A percentile compares a stretch with the other conserved stretches of the same genome.
Conservation (phyloP, 2,329 filamentous ascomycete genomes). For the Cercospora zeae-maydis region DNA sequence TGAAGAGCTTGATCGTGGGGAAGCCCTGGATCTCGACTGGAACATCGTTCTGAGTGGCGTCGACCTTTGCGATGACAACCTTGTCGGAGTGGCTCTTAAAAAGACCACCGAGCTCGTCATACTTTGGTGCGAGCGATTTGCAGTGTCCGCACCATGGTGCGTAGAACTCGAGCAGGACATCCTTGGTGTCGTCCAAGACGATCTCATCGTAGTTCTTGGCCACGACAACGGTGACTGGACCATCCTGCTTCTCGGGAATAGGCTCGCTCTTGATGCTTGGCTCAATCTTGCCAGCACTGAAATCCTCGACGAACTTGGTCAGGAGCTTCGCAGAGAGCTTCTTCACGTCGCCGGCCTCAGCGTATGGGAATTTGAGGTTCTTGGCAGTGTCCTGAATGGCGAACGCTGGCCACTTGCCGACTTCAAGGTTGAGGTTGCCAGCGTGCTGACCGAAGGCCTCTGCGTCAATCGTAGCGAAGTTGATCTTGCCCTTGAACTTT, state of each 20-base stretch:
- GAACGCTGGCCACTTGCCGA: constrained; percentile 93
- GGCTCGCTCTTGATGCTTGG: constrained; percentile 98
- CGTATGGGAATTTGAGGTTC: constrained; percentile 93
- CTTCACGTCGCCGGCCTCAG: constrained; percentile 64
- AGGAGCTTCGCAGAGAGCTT: constrained; percentile 72
- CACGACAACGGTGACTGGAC: constrained; percentile 80
- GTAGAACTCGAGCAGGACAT: constrained; percentile 97
- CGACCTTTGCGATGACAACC: constrained; percentile 76
- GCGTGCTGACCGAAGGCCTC: constrained; percentile 92
- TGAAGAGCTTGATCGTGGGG: constrained; percentile 98
- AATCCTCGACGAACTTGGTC: constrained; percentile 79
- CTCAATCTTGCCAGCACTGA: constrained; percentile 80
- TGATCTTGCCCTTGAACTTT: constrained; percentile 89
- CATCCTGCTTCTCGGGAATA: constrained; percentile 88
- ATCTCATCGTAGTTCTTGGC: constrained; percentile 91
- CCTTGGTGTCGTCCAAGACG: constrained; percentile 90
- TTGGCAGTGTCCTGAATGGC: constrained; percentile 93
- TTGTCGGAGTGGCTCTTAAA: constrained; percentile 54
- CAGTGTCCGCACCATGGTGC: constrained; percentile 77
- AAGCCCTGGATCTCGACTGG: constrained; percentile 96
- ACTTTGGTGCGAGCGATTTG: constrained; percentile 66
- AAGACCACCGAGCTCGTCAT: constrained; percentile 60
- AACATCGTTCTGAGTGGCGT: constrained; percentile 93
- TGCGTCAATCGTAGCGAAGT: constrained; percentile 97
- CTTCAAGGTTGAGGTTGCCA: constrained; percentile 93